These are phyloP conservation scores for Mycosphaerelloides madeirae DNA, from an alignment of 2,329 filamentous ascomycete genomes.

Conservation along the genomic window DNA sequence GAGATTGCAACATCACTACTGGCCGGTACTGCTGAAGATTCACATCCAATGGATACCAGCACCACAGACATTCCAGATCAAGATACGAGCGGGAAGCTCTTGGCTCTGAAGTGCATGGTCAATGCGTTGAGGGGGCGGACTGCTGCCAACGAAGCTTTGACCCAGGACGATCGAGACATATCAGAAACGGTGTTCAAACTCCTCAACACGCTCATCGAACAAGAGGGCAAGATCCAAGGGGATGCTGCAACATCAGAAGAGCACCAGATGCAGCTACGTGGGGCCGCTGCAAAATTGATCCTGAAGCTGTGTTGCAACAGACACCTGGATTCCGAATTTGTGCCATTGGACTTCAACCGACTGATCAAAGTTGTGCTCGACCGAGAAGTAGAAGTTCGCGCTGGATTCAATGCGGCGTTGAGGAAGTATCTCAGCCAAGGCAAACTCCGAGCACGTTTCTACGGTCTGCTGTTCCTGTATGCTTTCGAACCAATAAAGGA, in stretches of 20 bases:
- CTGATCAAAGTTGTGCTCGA: slow-evolving; percentile 81
- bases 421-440: slow-evolving; percentile 82
- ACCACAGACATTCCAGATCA: slow-evolving; percentile 45
- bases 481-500: slow-evolving; percentile 80
- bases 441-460: slow-evolving; percentile 70
- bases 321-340: slow-evolving; percentile 69
- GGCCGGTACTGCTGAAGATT: slow-evolving; percentile 17
- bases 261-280: slow-evolving; percentile 74
- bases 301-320: slow-evolving; percentile 79
- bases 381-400: slow-evolving; percentile 65
- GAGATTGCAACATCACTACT: slow-evolving; percentile 74
- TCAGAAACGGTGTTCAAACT: slow-evolving; percentile 70
- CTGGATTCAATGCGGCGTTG: slow-evolving; percentile 73
- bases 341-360: slow-evolving; percentile 70
- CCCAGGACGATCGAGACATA: slow-evolving; percentile 42
- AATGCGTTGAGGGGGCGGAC: slow-evolving; percentile 69
- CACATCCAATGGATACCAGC: neutral
- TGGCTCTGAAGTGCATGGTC: slow-evolving; percentile 78
- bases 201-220: slow-evolving; percentile 68
- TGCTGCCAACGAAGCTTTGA: slow-evolving; percentile 29
- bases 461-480: slow-evolving; percentile 81
- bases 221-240: slow-evolving; percentile 76
- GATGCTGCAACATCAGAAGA: slow-evolving; percentile 65
- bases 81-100: slow-evolving; percentile 69
- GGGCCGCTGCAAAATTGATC: slow-evolving; percentile 71